Conservation (phyloP, 2,329 filamentous ascomycete species). For the Nakataea oryzae region DNA sequence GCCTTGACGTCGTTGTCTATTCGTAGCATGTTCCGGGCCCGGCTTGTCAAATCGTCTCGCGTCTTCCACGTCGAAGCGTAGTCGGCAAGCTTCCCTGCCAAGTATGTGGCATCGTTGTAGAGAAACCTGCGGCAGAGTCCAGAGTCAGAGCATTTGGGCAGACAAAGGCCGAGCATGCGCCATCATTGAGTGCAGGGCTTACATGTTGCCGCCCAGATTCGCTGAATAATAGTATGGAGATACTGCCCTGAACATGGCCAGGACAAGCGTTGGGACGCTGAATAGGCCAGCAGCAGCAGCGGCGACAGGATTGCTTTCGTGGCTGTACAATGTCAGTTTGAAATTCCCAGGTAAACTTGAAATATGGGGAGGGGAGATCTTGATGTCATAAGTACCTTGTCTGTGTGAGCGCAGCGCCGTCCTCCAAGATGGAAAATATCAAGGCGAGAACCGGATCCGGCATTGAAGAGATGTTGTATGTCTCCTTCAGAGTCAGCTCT, state of each 20-base stretch:
- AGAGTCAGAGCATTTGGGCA: constrained; percentile 8
- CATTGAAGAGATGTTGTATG: constrained; percentile 80
- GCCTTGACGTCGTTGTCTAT: constrained; percentile 50
- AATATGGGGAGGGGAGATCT: not conserved
- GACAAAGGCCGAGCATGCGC: not conserved
- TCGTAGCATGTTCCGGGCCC: constrained; percentile 43
- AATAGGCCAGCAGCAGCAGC: constrained; percentile 62
- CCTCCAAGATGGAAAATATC: constrained; percentile 48
- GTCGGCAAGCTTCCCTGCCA: constrained; percentile 44
- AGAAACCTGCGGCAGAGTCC: constrained; percentile 35
- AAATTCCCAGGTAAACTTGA: not conserved
- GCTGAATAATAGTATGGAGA: constrained; percentile 64
- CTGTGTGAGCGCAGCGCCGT: constrained; percentile 48
- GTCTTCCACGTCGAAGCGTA: constrained; percentile 40
- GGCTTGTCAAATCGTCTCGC: constrained; percentile 37
- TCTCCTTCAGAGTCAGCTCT: constrained; percentile 73
- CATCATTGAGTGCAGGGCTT: constrained; percentile 15
- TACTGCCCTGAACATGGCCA: constrained; percentile 72
- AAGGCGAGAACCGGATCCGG: constrained; percentile 67
- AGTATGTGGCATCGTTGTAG: constrained; percentile 57
- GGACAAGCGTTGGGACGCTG: constrained; percentile 56
- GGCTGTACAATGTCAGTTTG: constrained; percentile 12
- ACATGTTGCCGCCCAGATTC: constrained; percentile 54
- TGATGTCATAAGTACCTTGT: constrained; percentile 25
- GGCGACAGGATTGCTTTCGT: constrained; percentile 46